phyloP scores from a whole-genome alignment of 441 rosid genomes.

The Cnidoscolus chayamansa region DNA sequence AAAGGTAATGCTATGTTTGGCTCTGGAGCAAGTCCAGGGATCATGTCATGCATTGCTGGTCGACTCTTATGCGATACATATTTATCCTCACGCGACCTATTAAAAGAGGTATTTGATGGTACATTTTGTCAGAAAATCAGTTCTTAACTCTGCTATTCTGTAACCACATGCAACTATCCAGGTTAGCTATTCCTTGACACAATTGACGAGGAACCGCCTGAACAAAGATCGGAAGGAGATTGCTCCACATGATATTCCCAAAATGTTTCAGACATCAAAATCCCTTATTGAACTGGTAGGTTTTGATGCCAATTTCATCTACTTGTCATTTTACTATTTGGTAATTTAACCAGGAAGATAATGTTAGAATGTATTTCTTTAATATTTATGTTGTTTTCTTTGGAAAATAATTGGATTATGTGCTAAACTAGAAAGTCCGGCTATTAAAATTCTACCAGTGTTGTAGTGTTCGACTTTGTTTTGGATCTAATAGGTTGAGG shows the following conservation, averaged over 20 bases:
- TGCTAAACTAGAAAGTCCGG: neutral
- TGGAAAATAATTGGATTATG: slow-evolving; percentile 6
- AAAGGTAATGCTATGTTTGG: slow-evolving; percentile 74
- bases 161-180: slow-evolving; percentile 41
- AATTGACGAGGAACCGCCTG: slow-evolving; percentile 84
- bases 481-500: slow-evolving; percentile 2
- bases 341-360: neutral
- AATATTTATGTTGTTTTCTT: neutral
- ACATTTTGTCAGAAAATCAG: neutral
- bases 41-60: slow-evolving; percentile 93
- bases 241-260: slow-evolving; percentile 66
- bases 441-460: neutral
- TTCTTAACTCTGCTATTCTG: slow-evolving; percentile 18
- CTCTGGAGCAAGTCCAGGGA: slow-evolving; percentile 89
- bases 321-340: slow-evolving; percentile 9
- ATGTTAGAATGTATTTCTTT: neutral
- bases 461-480: neutral
- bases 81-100: slow-evolving; percentile 81
- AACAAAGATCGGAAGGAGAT: slow-evolving; percentile 87
- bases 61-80: slow-evolving; percentile 90
- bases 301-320: slow-evolving; percentile 22
- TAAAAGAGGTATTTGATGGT: slow-evolving; percentile 66
- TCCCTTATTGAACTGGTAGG: slow-evolving; percentile 85
- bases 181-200: slow-evolving; percentile 97
- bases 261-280: slow-evolving; percentile 77